Conservation (phyloP, 148 eudicot species). For the Chenopodium album region DNA sequence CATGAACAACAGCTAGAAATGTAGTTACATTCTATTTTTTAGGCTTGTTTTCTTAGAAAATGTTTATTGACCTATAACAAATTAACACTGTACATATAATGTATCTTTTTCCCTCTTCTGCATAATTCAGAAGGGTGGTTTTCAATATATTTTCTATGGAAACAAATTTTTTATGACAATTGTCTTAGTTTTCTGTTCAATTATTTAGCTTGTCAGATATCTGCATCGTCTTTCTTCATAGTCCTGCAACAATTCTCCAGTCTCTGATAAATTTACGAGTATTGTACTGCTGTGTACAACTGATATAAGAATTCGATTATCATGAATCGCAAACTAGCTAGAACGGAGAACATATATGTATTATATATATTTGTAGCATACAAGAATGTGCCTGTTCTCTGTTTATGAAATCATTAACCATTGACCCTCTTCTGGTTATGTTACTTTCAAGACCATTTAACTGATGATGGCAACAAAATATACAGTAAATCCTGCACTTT, state of each 20-base stretch:
- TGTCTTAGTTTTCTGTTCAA: not conserved
- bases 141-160: not conserved
- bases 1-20: not conserved
- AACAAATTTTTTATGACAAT: not conserved
- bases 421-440: not conserved
- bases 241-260: not conserved
- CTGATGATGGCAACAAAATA: not conserved
- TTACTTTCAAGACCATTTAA: not conserved
- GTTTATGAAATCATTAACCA: not conserved
- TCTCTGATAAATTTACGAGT: not conserved
- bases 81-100: slow-evolving; percentile 7
- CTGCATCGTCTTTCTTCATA: not conserved
- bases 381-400: not conserved
- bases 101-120: slow-evolving; percentile 12
- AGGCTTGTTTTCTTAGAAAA: not conserved
- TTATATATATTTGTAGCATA: no score
- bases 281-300: not conserved
- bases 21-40: not conserved
- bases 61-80: not conserved
- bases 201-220: not conserved
- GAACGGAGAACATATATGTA: not conserved
- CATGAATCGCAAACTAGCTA: not conserved
- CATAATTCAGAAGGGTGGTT: slow-evolving; percentile 8
- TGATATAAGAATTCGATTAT: not conserved
- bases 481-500: no score